Evolutionary conservation across 75 land plant species (phyloP).

Genomic region (Selaginella moellendorffii): DNA sequence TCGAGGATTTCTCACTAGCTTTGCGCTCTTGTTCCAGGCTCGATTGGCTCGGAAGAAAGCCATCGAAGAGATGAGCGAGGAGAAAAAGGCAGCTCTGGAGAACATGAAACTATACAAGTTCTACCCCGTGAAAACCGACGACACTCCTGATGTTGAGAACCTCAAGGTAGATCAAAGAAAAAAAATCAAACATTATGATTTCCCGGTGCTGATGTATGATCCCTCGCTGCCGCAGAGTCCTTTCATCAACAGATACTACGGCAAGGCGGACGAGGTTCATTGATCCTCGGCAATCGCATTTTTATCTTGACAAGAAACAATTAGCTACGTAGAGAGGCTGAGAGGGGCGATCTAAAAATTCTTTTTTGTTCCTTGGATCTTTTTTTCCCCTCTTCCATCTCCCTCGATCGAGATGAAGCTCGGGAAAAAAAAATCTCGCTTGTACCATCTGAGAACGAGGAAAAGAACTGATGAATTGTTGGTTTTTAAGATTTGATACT

Average conservation of each 20-base stretch:
- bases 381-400: too few species aligned
- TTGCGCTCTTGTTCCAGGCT: constrained; percentile 28
- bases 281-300: neutral
- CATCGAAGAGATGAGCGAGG: constrained; percentile 72
- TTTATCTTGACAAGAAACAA: neutral
- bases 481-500: too few species aligned
- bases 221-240: constrained; percentile 32
- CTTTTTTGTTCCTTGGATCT: too few species aligned
- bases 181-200: neutral
- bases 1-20: neutral
- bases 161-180: constrained; percentile 43
- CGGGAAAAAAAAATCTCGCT: too few species aligned
- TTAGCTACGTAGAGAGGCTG: too few species aligned
- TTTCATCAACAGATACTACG: constrained; percentile 88
- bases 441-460: too few species aligned
- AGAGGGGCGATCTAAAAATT: too few species aligned
- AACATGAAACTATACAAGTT: constrained; percentile 86
- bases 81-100: constrained; percentile 45
- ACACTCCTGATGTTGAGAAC: constrained; percentile 61
- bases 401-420: too few species aligned
- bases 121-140: constrained; percentile 57
- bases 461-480: too few species aligned
- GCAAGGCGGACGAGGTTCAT: constrained; percentile 57
- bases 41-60: constrained; percentile 73
- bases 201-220: neutral